These are phyloP conservation scores for Taxillus chinensis DNA, from an alignment of 164 flowering plant genomes.

Conservation along the genomic window DNA sequence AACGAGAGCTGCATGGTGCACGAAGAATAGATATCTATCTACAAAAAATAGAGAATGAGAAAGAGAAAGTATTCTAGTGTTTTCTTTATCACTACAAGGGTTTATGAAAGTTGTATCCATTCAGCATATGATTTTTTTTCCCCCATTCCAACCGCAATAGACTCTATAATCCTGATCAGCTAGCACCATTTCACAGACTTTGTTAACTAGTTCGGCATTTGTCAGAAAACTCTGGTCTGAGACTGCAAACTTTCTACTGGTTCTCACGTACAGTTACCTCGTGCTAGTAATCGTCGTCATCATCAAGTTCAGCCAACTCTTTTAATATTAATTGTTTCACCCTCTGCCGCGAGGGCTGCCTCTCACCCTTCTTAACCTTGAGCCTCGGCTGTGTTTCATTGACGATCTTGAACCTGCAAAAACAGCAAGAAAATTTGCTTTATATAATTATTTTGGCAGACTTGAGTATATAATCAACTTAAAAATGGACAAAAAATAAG, in stretches of 20 bases:
- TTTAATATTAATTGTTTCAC: conserved; percentile 63
- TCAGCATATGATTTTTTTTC: no score
- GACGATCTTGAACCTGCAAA: conserved; percentile 59
- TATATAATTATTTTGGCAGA: neutral
- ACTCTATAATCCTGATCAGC: no score
- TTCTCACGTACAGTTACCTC: conserved; percentile 25
- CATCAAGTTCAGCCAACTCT: conserved; percentile 56
- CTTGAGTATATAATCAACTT: neutral
- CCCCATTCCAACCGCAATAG: no score
- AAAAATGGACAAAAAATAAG: neutral
- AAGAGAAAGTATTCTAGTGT: no score
- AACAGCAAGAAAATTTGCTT: neutral
- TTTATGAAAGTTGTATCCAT: no score
- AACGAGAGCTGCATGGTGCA: no score
- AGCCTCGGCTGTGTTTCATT: conserved; percentile 74
- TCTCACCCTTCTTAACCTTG: conserved; percentile 72
- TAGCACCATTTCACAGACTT: no score
- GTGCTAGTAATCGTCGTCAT: conserved; percentile 25
- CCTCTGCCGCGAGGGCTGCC: conserved; percentile 63
- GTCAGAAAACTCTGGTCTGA: neutral
- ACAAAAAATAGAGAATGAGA: no score
- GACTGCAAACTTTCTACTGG: conserved; percentile 12
- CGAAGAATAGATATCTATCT: no score
- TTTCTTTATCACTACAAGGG: no score
- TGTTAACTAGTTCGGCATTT: no score